These are phyloP conservation scores for Sideroxylon spinosum DNA, from an alignment of 179 eudicot species.

Conservation along the genomic window DNA sequence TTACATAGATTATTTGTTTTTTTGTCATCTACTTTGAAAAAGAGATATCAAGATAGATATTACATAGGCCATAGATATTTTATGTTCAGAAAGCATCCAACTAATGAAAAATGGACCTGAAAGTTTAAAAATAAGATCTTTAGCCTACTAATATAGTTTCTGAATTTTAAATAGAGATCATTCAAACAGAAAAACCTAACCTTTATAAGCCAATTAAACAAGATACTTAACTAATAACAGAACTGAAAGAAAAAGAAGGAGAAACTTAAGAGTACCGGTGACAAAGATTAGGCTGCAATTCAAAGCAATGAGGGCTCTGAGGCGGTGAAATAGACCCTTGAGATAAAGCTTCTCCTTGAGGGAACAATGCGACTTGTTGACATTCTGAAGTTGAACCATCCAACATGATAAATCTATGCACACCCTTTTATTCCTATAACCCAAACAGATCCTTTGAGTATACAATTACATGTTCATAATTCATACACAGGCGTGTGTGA, in stretches of 20 bases:
- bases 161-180: neutral
- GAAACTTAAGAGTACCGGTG: slow-evolving; percentile 41
- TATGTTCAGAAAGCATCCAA: neutral
- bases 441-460: slow-evolving; percentile 8
- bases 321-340: slow-evolving; percentile 82
- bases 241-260: slow-evolving; percentile 2
- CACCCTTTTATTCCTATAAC: slow-evolving; percentile 80
- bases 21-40: neutral
- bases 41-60: neutral
- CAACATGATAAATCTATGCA: slow-evolving; percentile 94
- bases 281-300: slow-evolving; percentile 86
- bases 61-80: neutral
- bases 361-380: slow-evolving; percentile 59
- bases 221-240: neutral
- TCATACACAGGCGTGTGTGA: neutral
- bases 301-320: slow-evolving; percentile 86
- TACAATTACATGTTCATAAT: neutral
- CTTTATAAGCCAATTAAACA: neutral
- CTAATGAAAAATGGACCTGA: neutral
- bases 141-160: neutral
- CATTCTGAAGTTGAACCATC: slow-evolving; percentile 88
- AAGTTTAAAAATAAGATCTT: neutral
- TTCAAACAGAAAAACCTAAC: neutral
- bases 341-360: slow-evolving; percentile 75
- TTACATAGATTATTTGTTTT: neutral